phyloP scores from a whole-genome alignment of 495 filamentous ascomycete genomes.

The Trypethelium eluteriae region DNA sequence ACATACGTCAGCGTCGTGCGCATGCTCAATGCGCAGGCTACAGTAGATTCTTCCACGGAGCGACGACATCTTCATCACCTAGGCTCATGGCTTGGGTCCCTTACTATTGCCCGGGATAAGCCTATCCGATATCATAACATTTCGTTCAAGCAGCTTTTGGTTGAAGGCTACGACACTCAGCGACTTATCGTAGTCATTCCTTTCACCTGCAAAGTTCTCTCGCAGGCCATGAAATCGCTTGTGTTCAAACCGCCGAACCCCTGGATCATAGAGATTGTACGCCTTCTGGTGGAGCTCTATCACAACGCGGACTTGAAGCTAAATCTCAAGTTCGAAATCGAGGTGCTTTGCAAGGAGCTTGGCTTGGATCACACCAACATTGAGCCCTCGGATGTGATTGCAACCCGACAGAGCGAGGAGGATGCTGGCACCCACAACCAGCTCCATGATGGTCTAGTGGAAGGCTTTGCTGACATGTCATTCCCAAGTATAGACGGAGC shows the following conservation, averaged over 20 bases:
- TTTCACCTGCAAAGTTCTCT: conserved; percentile 90
- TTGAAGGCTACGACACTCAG: conserved; percentile 86
- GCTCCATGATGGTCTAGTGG: conserved; percentile 44
- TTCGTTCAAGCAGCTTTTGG: conserved; percentile 87
- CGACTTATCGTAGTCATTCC: conserved; percentile 86
- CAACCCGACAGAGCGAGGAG: conserved; percentile 53
- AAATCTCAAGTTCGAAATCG: conserved; percentile 96
- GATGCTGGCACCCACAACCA: conserved; percentile 45
- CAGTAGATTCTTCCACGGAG: conserved; percentile 69
- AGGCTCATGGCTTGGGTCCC: conserved; percentile 81
- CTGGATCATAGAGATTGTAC: conserved; percentile 91
- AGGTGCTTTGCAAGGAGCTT: conserved; percentile 90
- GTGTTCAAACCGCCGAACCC: conserved; percentile 93
- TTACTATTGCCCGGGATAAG: conserved; percentile 90
- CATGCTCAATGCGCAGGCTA: conserved; percentile 81
- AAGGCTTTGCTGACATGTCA: conserved; percentile 70
- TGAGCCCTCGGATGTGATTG: conserved; percentile 72
- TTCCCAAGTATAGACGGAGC: conserved; percentile 9
- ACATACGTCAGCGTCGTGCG: conserved; percentile 79
- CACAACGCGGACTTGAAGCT: conserved; percentile 86
- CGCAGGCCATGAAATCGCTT: conserved; percentile 71
- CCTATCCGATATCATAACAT: conserved; percentile 95
- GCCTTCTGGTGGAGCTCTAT: conserved; percentile 82
- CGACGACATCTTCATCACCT: conserved; percentile 85
- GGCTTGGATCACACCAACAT: conserved; percentile 78